Evolutionary conservation across 345 rosid genomes (phyloP).

Genomic region (Lumnitzera littorea): DNA sequence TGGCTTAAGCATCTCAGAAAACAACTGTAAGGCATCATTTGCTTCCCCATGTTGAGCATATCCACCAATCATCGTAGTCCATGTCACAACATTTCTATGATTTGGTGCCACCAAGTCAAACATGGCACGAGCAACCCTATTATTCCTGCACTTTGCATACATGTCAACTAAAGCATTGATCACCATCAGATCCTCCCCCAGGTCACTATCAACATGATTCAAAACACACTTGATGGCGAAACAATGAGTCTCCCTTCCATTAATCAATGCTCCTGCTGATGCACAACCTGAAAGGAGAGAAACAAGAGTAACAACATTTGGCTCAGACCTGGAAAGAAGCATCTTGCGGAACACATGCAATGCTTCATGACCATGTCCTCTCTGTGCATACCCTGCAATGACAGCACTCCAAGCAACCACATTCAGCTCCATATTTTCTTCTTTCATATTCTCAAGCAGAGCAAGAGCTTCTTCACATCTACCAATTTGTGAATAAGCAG

Average conservation of each 20-base stretch:
- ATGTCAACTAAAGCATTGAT: conserved; percentile 68
- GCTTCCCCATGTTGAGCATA: conserved; percentile 81
- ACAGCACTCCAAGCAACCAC: conserved; percentile 89
- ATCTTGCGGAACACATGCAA: conserved; percentile 60
- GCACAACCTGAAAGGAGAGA: conserved; percentile 88
- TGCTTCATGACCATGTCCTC: conserved; percentile 62
- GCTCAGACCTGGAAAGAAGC: conserved; percentile 38
- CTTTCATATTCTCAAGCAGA: conserved; percentile 53
- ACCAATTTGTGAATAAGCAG: conserved; percentile 73
- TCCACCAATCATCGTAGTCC: conserved; percentile 89
- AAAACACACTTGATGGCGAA: conserved; percentile 52
- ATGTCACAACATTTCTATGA: conserved; percentile 63
- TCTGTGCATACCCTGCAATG: conserved; percentile 79
- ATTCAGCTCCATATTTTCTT: conserved; percentile 47
- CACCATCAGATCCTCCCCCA: conserved; percentile 43
- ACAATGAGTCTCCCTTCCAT: conserved; percentile 71
- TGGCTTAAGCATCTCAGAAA: conserved; percentile 50
- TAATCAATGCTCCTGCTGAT: conserved; percentile 52
- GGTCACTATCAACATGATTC: conserved; percentile 23
- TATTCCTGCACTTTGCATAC: conserved; percentile 67
- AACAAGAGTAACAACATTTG: conserved; percentile 66
- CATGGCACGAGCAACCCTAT: conserved; percentile 32
- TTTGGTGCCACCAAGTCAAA: conserved; percentile 38
- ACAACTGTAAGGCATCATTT: conserved; percentile 55
- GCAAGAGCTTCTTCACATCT: conserved; percentile 55